Base-by-base conservation (phyloP, 1,284 basidiomycete genomes). In the Trichosporon faecale region DNA sequence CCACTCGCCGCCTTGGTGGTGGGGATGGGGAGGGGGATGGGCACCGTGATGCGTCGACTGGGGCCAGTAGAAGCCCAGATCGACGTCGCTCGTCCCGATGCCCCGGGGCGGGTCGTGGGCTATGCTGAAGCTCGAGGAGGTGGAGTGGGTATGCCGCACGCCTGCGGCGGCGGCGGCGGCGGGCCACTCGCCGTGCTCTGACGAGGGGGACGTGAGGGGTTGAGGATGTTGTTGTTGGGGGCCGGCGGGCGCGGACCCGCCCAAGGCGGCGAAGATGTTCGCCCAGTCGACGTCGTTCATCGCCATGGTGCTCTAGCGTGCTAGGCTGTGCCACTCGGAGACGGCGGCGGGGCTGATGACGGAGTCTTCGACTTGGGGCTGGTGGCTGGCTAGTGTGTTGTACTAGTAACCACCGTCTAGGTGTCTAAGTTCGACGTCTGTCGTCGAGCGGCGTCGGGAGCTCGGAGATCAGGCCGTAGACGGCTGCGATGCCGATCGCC, bases 281-380 rank as follows among this genome's bases (percentile, higher is more conserved):
- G 57, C 57, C 57, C 57, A 61, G 57, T 61, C 57, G 27, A 61
- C 57, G 57, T 61, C 57, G 57, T 61, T 61, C 57, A 61, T 61
- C 27, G 27, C 29, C 57, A 31, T 31, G 57, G 29, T 31, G 27
- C 29, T 25, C 27, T 27, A 57, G 14, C 25, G 25, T 57, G 57
- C 27, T 27, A 57, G 14, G 52, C 52, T 57, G 57, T 18, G 27
- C 27, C 27, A 31, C 27, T 29, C 27, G 18, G 11, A 31, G 57
- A 61, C 27, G 27, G 57, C 57, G 57, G 57, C 57, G 57, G 29
- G 57, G 40, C 40, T 31, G 57, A 23, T 29, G 40, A 44, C 40
- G 11, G 11, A 8, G 35, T 37, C 11, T 37, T 33, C 35, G 9
- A 33, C 31, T 33, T 3, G 4, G 31, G 9, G 31, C 31, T 37